A percentile compares a stretch with the other conserved stretches of the same genome.
These are phyloP conservation scores for Fusarium sp. DNA, from an alignment of 2,329 filamentous ascomycete genomes.

Conservation along the genomic window DNA sequence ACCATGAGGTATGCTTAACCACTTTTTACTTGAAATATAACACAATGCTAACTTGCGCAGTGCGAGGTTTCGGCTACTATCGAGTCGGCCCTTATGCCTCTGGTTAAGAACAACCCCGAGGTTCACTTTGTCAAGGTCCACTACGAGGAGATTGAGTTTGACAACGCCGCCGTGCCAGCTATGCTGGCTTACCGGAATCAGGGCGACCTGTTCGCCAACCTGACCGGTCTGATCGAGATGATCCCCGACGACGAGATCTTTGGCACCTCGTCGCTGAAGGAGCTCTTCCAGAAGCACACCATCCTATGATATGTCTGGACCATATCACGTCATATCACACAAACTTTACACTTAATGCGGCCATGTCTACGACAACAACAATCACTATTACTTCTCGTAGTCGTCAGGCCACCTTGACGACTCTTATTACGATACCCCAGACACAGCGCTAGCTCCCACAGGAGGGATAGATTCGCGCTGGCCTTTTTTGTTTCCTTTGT, in stretches of 20 bases:
- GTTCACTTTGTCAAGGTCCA: constrained; percentile 92
- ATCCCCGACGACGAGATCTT: constrained; percentile 78
- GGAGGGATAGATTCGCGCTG: constrained; percentile 24
- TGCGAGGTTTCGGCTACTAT: constrained; percentile 83
- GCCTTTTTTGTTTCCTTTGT: constrained; percentile 30
- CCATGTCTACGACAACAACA: constrained; percentile 40
- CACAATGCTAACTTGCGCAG: constrained; percentile 58
- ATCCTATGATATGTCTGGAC: constrained; percentile 57
- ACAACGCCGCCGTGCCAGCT: constrained; percentile 87
- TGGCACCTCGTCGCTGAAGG: constrained; percentile 64
- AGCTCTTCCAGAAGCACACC: constrained; percentile 64
- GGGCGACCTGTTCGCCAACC: constrained; percentile 89
- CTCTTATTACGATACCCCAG: constrained; percentile 45
- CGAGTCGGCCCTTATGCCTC: constrained; percentile 79
- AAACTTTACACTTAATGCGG: constrained; percentile 42
- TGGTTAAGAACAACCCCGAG: constrained; percentile 77
- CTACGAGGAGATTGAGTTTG: constrained; percentile 93
- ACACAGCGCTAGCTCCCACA: constrained; percentile 17
- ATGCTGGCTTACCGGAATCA: constrained; percentile 88
- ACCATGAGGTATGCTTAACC: constrained; percentile 77
- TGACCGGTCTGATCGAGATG: constrained; percentile 88
- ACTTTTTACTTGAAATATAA: background rate
- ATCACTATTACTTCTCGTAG: constrained; percentile 18
- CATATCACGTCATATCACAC: constrained; percentile 17
- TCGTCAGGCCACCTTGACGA: constrained; percentile 18